These are phyloP conservation scores for Puccinia coronata DNA, from an alignment of 1,284 basidiomycete genomes.

Conservation along the genomic window DNA sequence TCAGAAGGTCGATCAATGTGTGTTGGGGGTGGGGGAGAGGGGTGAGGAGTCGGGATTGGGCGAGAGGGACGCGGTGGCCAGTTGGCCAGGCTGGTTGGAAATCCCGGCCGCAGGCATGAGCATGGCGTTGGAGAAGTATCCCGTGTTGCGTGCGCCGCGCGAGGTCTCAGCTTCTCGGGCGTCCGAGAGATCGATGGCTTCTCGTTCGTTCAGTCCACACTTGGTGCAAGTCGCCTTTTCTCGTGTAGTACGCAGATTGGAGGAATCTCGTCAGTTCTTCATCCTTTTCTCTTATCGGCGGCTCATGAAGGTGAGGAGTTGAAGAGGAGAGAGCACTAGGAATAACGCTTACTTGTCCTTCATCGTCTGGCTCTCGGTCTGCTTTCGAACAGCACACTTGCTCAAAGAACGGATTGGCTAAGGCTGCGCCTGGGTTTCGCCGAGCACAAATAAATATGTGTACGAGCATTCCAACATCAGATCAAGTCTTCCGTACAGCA, in stretches of 20 bases:
- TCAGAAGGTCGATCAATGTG: not conserved
- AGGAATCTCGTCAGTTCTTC: not conserved
- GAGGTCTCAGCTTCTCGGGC: conserved; percentile 23
- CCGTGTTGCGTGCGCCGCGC: conserved; percentile 27
- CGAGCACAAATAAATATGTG: not conserved
- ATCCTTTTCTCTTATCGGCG: not conserved
- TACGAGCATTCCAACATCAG: too few relatives aligned
- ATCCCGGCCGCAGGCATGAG: conserved; percentile 22
- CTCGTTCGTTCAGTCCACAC: conserved; percentile 42
- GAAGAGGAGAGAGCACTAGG: too few relatives aligned
- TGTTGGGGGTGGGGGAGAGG: not conserved
- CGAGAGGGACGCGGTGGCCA: not conserved
- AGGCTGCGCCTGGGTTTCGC: conserved; percentile 19
- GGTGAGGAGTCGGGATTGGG: not conserved
- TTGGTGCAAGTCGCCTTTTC: conserved; percentile 37
- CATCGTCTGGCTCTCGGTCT: conserved; percentile 11
- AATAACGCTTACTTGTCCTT: not conserved
- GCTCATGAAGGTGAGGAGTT: not conserved
- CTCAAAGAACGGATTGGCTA: conserved; percentile 45
- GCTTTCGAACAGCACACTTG: conserved; percentile 42
- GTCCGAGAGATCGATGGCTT: conserved; percentile 37
- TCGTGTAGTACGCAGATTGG: not conserved
- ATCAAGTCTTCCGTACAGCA: not conserved
- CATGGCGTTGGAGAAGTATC: conserved; percentile 49
- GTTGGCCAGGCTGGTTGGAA: conserved; percentile 14